A percentile compares a stretch with the other conserved stretches of the same genome.
Evolutionary conservation across 768 basidiomycete species (phyloP).

Genomic region (Glaciozyma martinii): DNA sequence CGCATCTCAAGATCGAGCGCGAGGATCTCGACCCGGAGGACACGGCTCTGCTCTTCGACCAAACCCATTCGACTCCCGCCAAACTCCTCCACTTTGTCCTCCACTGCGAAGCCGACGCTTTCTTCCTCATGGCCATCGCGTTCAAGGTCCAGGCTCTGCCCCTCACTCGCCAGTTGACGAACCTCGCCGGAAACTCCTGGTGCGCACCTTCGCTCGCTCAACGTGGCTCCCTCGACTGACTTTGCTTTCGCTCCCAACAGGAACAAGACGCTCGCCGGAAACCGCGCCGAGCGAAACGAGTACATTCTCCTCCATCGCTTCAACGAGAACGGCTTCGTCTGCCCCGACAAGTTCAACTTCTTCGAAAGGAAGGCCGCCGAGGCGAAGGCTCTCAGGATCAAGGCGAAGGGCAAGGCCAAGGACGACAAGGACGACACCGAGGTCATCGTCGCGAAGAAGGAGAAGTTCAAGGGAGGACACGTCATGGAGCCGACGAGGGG

Average conservation of each 20-base stretch:
- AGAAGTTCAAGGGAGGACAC: constrained; percentile 97
- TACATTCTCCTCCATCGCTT: constrained; percentile 98
- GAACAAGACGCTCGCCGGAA: constrained; percentile 95
- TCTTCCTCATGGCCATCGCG: constrained; percentile 94
- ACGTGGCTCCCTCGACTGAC: not conserved
- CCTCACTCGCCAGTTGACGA: constrained; percentile 84
- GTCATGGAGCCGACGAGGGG: constrained; percentile 95
- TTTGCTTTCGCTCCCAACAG: constrained; percentile 44
- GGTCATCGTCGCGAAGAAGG: constrained; percentile 39
- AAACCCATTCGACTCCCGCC: constrained; percentile 63
- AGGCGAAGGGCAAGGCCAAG: constrained; percentile 48
- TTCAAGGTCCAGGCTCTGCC: constrained; percentile 88
- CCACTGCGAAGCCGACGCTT: constrained; percentile 91
- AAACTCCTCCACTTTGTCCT: constrained; percentile 75
- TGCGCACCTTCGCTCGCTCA: constrained; percentile 40
- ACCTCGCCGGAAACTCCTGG: constrained; percentile 95
- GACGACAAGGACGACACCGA: constrained; percentile 42
- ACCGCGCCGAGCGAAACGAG: constrained; percentile 96
- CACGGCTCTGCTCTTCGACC: constrained; percentile 81
- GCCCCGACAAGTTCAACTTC: constrained; percentile 70
- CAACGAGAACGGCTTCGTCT: constrained; percentile 88
- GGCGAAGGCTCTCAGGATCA: constrained; percentile 49
- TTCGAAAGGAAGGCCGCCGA: constrained; percentile 64
- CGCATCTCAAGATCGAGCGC: constrained; percentile 72
- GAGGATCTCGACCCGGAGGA: constrained; percentile 96